A percentile compares a stretch with the other conserved stretches of the same genome.
Conservation (phyloP, 345 rosid species). For the Eucalyptus erythrocorys region DNA sequence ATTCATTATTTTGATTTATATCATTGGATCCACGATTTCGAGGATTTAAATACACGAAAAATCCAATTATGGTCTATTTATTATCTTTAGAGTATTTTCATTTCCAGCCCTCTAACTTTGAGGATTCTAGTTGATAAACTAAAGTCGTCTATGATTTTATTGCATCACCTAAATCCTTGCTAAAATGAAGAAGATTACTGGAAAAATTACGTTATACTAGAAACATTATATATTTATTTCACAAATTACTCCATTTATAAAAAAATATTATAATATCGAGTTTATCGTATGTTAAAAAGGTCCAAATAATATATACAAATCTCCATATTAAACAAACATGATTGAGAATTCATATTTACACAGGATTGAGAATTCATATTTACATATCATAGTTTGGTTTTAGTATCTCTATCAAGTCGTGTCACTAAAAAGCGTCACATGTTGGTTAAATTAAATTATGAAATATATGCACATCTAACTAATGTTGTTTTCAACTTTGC, state of each 20-base stretch:
- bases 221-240: not conserved
- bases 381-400: no score
- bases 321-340: no score
- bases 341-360: not conserved
- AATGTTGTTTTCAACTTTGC: no score
- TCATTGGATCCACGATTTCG: not conserved
- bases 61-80: not conserved
- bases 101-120: not conserved
- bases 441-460: no score
- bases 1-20: not conserved
- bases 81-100: not conserved
- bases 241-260: not conserved
- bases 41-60: not conserved
- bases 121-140: not conserved
- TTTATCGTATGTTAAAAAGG: no score
- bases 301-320: no score
- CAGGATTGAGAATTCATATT: not conserved
- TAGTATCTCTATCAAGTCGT: no score
- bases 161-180: not conserved
- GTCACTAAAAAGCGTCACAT: no score
- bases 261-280: not conserved
- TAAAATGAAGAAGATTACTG: not conserved
- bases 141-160: not conserved
- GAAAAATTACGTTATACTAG: not conserved
- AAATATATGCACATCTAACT: no score